Evolutionary conservation across 2,329 filamentous ascomycete species (phyloP).

Genomic region (Aurifilum marmelostoma): DNA sequence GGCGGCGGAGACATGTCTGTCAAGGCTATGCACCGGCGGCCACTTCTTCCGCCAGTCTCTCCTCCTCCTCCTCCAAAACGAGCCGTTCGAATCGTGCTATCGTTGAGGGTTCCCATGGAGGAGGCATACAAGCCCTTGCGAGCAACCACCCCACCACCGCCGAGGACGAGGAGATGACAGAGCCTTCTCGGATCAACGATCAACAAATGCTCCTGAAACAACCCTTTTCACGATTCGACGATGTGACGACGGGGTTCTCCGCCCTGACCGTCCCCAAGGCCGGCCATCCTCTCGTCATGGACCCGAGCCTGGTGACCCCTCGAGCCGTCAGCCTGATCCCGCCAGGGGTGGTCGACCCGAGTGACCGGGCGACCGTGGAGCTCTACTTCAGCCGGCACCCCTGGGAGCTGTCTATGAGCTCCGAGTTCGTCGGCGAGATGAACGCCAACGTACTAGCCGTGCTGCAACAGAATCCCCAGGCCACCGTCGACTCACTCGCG

Average conservation of each 20-base stretch:
- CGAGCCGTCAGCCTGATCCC: conserved; percentile 31
- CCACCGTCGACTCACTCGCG: conserved; percentile 36
- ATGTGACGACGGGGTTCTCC: neutral
- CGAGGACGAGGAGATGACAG: conserved; percentile 10
- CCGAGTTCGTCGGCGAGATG: conserved; percentile 40
- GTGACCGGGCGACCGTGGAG: conserved; percentile 37
- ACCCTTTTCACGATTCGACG: neutral
- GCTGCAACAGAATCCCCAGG: conserved; percentile 36
- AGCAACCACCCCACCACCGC: too few relatives aligned
- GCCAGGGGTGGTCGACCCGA: conserved; percentile 33
- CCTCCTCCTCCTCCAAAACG: neutral
- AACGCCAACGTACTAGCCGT: conserved; percentile 37
- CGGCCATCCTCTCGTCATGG: conserved; percentile 17
- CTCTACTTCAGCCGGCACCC: conserved; percentile 39
- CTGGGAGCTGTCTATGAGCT: conserved; percentile 36
- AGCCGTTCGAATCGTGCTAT: neutral
- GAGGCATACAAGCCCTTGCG: neutral
- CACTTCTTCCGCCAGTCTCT: neutral
- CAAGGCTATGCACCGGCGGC: conserved; percentile 35
- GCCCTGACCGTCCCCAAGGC: conserved; percentile 4
- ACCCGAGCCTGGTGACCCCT: conserved; percentile 5
- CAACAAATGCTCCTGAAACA: neutral
- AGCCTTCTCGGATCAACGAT: neutral
- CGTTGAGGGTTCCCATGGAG: neutral
- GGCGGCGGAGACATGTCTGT: conserved; percentile 36